phyloP scores from a whole-genome alignment of 1,139 yeast species.

The Geotrichum candidum region DNA sequence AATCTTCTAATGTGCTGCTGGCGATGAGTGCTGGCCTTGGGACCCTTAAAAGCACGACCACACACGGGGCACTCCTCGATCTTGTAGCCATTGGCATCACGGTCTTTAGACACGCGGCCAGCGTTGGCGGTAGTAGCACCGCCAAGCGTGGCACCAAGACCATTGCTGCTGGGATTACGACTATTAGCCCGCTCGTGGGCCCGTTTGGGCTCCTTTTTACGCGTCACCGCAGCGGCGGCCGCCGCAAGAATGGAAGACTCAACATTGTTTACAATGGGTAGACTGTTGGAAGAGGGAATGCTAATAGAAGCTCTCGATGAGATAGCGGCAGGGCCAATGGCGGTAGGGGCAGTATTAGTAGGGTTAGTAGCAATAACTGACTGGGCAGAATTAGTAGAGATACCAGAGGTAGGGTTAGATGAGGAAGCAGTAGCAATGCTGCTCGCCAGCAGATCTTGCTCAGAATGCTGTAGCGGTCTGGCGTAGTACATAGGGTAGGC shows the following conservation, averaged over 20 bases:
- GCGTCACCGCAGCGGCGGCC: conserved; percentile 15
- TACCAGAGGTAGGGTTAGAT: background rate
- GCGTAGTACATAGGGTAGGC: conserved; percentile 6
- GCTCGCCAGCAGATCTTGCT: background rate
- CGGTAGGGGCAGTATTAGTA: conserved; percentile 15
- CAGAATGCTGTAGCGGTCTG: background rate
- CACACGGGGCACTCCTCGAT: conserved; percentile 40
- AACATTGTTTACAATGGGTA: conserved; percentile 11
- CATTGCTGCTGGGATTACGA: conserved; percentile 15
- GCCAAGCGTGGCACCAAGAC: background rate
- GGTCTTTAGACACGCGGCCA: conserved; percentile 2
- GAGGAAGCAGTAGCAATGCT: background rate
- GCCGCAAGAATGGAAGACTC: conserved; percentile 12
- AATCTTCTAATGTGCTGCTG: conserved; percentile 44
- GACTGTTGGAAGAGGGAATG: background rate
- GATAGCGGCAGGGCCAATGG: conserved; percentile 5
- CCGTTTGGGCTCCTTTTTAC: background rate
- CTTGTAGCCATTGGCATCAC: conserved; percentile 24
- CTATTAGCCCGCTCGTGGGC: conserved; percentile 15
- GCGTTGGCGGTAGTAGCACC: conserved; percentile 14
- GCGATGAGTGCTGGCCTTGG: conserved; percentile 43
- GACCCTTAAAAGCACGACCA: conserved; percentile 41
- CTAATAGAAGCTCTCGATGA: background rate
- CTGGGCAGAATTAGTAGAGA: conserved; percentile 9
- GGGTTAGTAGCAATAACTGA: conserved; percentile 9